Evolutionary conservation across 192 early-diverging fungal species (phyloP), one percentile per base, ranked within the genome.

Genomic region (Backusella mclennaniae): DNA sequence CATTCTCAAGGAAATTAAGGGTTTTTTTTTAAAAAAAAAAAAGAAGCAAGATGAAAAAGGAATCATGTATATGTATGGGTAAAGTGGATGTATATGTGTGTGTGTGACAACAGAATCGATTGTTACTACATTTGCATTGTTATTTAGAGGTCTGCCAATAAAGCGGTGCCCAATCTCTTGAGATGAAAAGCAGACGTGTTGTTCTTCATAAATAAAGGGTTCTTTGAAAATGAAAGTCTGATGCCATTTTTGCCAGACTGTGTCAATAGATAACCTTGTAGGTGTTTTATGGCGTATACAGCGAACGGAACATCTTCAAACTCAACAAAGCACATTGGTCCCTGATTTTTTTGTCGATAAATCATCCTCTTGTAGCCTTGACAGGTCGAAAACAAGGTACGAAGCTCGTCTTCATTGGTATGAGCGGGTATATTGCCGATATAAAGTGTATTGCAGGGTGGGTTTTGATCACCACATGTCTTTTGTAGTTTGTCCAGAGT

Each of bases 321-420:
- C 88, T 99, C 97, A 39, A 99, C 96, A 93, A 99, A 99, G 84
- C 97, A 98, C 94, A 99, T 98, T 15, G 96, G 97, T 0, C 97
- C 97, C 78, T 96, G 96, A 38, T 93, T 89, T 76, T 97, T 93
- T 44, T 87, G 87, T 41, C 93, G 89, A 89, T 94, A 98, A 67
- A 90, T 93, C 86, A 99, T 88, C 29, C 97, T 90, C 73, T 94
- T 93, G 91, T 93, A 99, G 1, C 97, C 97, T 9, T 87, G 84
- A 71, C 95, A 93, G n/a, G 84, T 77, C 6, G 85, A 85, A 85
- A 99, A 99, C 38, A 97, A 63, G 67, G 86, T 85, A 31, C 92
- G 87, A 69, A 99, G 87, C 84, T 99, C 97, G 15, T 96, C 95
- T 83, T 98, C 96, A 31, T 84, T 89, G 23, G 96, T 93, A 76